Evolutionary conservation across 2,329 filamentous ascomycete genomes (phyloP).

Genomic region (Fusarium sacchari): DNA sequence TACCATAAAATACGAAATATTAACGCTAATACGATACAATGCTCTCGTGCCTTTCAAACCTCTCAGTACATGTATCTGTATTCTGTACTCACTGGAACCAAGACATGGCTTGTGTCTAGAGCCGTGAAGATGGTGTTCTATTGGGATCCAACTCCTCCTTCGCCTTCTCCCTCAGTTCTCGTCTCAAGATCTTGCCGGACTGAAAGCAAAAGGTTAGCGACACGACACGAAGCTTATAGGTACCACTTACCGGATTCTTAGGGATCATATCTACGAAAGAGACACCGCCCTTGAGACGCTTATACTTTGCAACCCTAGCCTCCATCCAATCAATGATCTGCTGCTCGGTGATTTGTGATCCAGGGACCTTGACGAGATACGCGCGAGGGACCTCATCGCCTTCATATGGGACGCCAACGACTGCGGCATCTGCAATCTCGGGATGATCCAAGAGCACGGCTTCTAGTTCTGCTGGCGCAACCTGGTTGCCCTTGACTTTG

Average conservation of each 20-base stretch:
- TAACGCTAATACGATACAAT: neutral
- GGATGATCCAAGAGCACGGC: conserved; percentile 76
- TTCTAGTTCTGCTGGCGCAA: conserved; percentile 81
- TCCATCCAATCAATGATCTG: conserved; percentile 65
- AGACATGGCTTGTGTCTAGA: neutral
- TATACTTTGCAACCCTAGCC: conserved; percentile 72
- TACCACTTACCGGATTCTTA: conserved; percentile 66
- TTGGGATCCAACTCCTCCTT: conserved; percentile 14
- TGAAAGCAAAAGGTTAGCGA: neutral
- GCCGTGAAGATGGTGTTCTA: neutral
- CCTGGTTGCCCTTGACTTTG: conserved; percentile 76
- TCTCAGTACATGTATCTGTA: neutral
- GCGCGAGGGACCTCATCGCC: conserved; percentile 70
- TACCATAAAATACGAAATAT: neutral
- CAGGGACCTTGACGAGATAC: conserved; percentile 63
- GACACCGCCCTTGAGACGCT: conserved; percentile 69
- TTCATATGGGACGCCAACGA: conserved; percentile 55
- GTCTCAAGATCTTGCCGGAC: conserved; percentile 28
- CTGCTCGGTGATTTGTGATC: conserved; percentile 55
- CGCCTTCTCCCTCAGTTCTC: conserved; percentile 17
- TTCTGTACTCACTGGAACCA: neutral
- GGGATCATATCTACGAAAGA: conserved; percentile 73
- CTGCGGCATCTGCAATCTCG: conserved; percentile 76
- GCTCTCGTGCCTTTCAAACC: neutral
- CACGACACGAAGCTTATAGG: fast-evolving